Evolutionary conservation across 352 stramenopile genomes (phyloP), one percentile per base, ranked within the genome.

Genomic region (Globisporangium polare): DNA sequence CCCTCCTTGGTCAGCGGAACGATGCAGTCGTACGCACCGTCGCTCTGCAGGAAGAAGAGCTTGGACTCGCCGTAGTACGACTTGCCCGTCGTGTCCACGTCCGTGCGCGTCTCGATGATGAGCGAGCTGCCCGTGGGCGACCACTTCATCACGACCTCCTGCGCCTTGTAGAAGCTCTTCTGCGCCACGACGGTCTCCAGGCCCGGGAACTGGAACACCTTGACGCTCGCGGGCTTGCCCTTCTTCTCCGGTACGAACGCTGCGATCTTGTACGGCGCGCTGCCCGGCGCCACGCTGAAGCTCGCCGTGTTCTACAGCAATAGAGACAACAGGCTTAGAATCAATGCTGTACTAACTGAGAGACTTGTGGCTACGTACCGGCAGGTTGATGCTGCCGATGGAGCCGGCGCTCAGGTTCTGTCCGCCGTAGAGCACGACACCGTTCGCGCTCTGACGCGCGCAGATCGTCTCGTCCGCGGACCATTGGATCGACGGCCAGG

Each of bases 21-120:
- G 70, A 87, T 97, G 82, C 72, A 97, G 69, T 97, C 86, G 67
- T 97, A 96, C 27, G 89, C 77, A 37, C 91, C 88, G 62, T 97
- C 90, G 54, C 83, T 86, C 71, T 97, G 84, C 63, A 99, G 73
- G 65, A 99, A 94, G 74, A 98, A 99, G 2, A 99, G 75, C 10
- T 94, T 90, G 0, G 96, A 98, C 58, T 97, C 97, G 51, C 97
- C 97, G 63, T 99, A 99, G 77, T 99, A 99, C 45, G 91, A 98
- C 73, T 98, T 86, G 60, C 94, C 94, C 0, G 88, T 94, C 41
- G 89, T 96, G 63, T 97, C 91, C 18, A 97, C 84, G 57, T 97
- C 91, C 55, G 91, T 97, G 58, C 88, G 88, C 45, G 90, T 97
- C 74, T 97, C 85, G 67, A 96, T 92, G 53, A 97, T 84, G 26